These are phyloP conservation scores for Picochlorum sp. DNA, from an alignment of 139 green algal genomes.

Conservation along the genomic window DNA sequence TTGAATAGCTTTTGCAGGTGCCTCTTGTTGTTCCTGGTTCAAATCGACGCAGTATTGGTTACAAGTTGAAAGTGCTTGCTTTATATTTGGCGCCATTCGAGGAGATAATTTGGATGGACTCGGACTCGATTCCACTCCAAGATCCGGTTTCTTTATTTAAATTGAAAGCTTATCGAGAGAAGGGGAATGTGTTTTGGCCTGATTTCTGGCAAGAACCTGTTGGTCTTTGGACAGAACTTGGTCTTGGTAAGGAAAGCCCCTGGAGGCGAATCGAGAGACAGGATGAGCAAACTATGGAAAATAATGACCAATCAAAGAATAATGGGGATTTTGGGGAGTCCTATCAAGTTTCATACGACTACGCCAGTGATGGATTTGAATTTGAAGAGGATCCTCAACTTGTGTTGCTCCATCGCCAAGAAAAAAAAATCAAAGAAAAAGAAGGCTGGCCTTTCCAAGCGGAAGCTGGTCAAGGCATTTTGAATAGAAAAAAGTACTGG, in stretches of 20 bases:
- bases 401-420: too few relatives aligned
- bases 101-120: constrained; percentile 20
- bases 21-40: too few relatives aligned
- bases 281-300: too few relatives aligned
- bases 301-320: too few relatives aligned
- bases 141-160: constrained; percentile 24
- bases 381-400: too few relatives aligned
- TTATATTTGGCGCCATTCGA: constrained; percentile 12
- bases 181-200: constrained; percentile 26
- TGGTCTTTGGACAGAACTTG: constrained; percentile 7
- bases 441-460: background rate
- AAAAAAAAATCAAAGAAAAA: background rate
- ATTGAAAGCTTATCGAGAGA: background rate
- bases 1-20: too few relatives aligned
- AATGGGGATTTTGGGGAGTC: background rate
- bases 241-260: constrained; percentile 6
- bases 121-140: constrained; percentile 8
- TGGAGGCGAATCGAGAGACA: background rate
- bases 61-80: constrained; percentile 11
- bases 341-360: too few relatives aligned
- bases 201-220: constrained; percentile 16
- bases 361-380: too few relatives aligned
- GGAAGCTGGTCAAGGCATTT: background rate
- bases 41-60: background rate
- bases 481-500: background rate